A percentile compares a stretch with the other conserved stretches of the same genome.
Conservation (phyloP, 495 filamentous ascomycete species). For the Xanthoparmelia taractica region DNA sequence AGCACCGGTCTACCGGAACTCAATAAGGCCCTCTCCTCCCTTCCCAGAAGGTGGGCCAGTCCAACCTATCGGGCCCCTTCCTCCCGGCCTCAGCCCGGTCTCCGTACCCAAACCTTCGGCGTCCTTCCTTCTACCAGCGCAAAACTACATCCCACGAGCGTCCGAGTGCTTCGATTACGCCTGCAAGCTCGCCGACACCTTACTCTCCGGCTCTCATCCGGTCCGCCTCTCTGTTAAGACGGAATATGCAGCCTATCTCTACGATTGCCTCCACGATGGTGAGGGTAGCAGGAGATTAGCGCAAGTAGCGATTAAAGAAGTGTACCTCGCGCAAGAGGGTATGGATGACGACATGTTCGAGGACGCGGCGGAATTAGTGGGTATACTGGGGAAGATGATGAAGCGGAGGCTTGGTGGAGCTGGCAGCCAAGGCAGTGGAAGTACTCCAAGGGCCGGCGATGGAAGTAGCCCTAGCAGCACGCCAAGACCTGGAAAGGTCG, state of each 20-base stretch:
- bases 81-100: conserved; percentile 39
- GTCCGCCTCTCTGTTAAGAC: conserved; percentile 84
- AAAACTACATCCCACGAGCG: conserved; percentile 77
- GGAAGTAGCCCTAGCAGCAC: conserved; percentile 15
- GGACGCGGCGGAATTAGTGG: conserved; percentile 68
- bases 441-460: conserved; percentile 14
- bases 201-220: conserved; percentile 81
- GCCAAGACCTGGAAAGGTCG: conserved; percentile 10
- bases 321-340: conserved; percentile 81
- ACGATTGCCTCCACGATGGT: conserved; percentile 82
- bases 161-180: conserved; percentile 75
- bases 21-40: conserved; percentile 35
- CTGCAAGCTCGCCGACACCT: conserved; percentile 58
- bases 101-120: conserved; percentile 47
- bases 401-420: conserved; percentile 46
- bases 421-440: conserved; percentile 15
- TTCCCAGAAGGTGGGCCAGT: conserved; percentile 31
- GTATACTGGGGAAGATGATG: conserved; percentile 68
- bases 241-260: conserved; percentile 89
- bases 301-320: conserved; percentile 75
- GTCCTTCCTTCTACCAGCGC: conserved; percentile 66
- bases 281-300: conserved; percentile 67
- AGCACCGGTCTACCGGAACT: conserved; percentile 17
- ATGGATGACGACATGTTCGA: conserved; percentile 88
- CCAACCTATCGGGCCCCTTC: conserved; percentile 29